Conservation (phyloP, 1,284 basidiomycete genomes). For the Ustilago shanxiensis region DNA sequence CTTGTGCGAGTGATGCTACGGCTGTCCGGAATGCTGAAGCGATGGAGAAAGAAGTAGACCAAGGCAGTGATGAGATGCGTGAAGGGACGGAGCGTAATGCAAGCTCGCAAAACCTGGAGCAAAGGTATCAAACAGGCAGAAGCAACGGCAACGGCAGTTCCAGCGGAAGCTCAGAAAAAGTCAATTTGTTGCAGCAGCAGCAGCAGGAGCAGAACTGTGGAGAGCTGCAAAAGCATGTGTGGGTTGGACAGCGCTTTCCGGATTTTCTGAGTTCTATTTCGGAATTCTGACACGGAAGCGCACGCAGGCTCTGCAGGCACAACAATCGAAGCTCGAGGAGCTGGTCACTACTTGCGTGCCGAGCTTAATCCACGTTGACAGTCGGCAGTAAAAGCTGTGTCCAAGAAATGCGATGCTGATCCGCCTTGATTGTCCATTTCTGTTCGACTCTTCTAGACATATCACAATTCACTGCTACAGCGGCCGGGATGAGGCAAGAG, state of each 20-base stretch:
- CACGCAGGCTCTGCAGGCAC: neutral
- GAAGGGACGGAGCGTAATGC: neutral
- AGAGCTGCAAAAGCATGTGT: neutral
- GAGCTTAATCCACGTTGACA: no score
- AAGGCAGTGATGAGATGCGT: neutral
- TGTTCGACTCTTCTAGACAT: no score
- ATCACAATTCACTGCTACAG: no score
- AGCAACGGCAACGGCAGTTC: no score
- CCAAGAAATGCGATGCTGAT: neutral
- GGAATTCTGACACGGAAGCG: constrained; percentile 2
- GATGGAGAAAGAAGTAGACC: neutral
- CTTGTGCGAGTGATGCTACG: neutral
- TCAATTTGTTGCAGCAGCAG: no score
- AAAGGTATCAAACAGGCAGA: neutral
- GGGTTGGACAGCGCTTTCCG: neutral
- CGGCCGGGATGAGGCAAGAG: neutral
- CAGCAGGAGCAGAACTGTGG: no score
- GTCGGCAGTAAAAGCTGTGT: neutral
- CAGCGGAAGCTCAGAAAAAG: no score
- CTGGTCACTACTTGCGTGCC: no score
- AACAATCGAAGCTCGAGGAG: no score
- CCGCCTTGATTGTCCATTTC: neutral
- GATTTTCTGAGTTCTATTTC: neutral
- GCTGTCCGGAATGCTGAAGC: neutral
- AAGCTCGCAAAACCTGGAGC: neutral